Percentiles rank a stretch among this genome's conserved stretches.
Conservation (phyloP, 371 early-diverging fungal genomes). For the Mortierella sp. region DNA sequence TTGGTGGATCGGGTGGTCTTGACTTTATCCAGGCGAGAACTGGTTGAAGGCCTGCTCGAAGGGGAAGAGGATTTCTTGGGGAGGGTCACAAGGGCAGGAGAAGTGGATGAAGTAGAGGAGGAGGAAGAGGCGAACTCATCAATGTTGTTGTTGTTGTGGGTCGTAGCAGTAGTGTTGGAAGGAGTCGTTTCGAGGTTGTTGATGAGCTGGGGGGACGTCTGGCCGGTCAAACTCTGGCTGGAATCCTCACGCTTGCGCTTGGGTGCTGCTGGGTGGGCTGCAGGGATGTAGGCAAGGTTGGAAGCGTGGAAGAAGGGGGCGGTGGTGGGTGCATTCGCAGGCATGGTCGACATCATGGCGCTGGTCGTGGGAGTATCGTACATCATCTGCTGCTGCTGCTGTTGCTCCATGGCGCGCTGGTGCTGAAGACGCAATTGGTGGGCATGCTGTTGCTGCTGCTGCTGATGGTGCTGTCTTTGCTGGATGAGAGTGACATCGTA, state of each 20-base stretch:
- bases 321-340: conserved; percentile 10
- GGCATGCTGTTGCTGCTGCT: conserved; percentile 38
- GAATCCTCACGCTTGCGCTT: conserved; percentile 48
- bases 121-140: conserved; percentile 22
- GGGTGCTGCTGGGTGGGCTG: conserved; percentile 51
- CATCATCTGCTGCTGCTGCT: conserved; percentile 38
- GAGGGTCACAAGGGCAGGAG: conserved; percentile 3
- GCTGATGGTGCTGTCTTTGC: conserved; percentile 42
- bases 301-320: conserved; percentile 31
- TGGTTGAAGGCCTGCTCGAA: conserved; percentile 32
- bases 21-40: conserved; percentile 42
- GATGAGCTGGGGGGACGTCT: conserved; percentile 15
- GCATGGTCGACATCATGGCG: conserved; percentile 26
- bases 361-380: conserved; percentile 31
- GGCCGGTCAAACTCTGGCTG: conserved; percentile 13
- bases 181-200: conserved; percentile 11
- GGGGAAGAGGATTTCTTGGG: conserved; percentile 15
- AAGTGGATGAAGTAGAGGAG: neutral
- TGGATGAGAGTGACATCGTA: conserved; percentile 27
- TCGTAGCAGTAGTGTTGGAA: neutral
- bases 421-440: conserved; percentile 42
- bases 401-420: conserved; percentile 10
- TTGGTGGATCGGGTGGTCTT: conserved; percentile 41
- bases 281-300: conserved; percentile 23
- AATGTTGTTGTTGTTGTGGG: neutral